Base-by-base conservation (phyloP, 805 yeast genomes). In the Naumovozyma castellii region DNA sequence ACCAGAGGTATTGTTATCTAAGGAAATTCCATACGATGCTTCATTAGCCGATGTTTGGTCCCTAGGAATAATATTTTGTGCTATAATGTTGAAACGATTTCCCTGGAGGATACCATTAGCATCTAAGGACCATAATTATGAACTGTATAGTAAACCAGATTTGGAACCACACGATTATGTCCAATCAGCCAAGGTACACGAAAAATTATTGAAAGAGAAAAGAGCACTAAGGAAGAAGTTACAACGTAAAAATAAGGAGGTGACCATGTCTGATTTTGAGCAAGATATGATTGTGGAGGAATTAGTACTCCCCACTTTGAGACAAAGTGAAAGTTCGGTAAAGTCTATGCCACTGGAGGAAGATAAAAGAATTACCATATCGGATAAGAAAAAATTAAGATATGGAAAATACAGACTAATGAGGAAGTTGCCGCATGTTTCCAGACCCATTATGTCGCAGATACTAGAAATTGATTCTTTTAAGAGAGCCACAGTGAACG, bases 51-150 rank as follows among this genome's bases (percentile, higher is more conserved):
- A 84, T 62, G 71, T 84, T 29, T 84, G 94, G 94, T 82, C 92
- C 5, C 66, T 81, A 33, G 94, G 85, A 10, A 84, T 84, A 32
- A 82, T 84, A 18, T 84, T 78, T 54, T 84, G 94, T 61, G 84
- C 92, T 62, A 82, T 84, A 90, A 79, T 84, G 45, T 65, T 84
- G 42, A 78, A 82, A 61, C 71, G 87, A 53, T 84, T 84, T 57
- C 94, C 94, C 3, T 84, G 94, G 94, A 84, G 82, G 57, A 80
- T 78, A 1, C 94, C 94, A 5, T 75, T 75, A 50, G 75, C 73
- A 48, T 68, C 66, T 10, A 58, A 74, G 19, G 94, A 84, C 57
- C 76, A 78, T 44, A 78, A 85, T 51, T 84, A 76, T 59, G 72
- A 71, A 45, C 63, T 81, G 27, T 84, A 73, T 54, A 71, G 76